Conservation (phyloP, 1,284 basidiomycete species). For the Gymnopus androsaceus region DNA sequence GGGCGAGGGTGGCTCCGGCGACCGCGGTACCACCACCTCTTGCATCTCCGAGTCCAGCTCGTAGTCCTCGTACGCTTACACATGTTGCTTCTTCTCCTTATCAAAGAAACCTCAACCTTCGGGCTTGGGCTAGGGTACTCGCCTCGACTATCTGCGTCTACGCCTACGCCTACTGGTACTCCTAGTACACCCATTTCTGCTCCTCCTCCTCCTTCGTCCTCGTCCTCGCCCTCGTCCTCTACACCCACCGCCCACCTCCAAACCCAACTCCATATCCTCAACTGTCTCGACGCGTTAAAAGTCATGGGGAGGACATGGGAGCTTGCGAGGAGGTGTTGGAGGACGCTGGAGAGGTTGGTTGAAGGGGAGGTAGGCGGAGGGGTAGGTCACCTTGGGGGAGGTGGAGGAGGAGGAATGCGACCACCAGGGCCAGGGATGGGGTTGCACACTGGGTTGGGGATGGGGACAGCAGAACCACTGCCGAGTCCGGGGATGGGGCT, state of each 20-base stretch:
- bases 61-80: not conserved
- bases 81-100: not conserved
- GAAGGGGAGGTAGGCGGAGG: slow-evolving; percentile 25
- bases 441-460: no score
- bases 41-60: not conserved
- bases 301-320: slow-evolving; percentile 25
- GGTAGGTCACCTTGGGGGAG: no score
- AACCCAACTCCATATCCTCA: slow-evolving; percentile 25
- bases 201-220: not conserved
- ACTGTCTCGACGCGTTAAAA: slow-evolving; percentile 25
- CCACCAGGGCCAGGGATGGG: no score
- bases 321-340: slow-evolving; percentile 24
- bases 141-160: no score
- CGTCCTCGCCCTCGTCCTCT: slow-evolving; percentile 3
- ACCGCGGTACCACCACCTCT: no score
- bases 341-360: slow-evolving; percentile 24
- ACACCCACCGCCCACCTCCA: slow-evolving; percentile 19
- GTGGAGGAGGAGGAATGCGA: no score
- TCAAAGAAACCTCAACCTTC: no score
- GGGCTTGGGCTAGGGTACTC: no score
- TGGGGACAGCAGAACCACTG: no score
- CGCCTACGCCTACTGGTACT: not conserved
- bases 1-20: no score
- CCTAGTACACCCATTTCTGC: not conserved
- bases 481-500: no score